Conservation (phyloP, 2,329 filamentous ascomycete species). For the Colletotrichum aenigma region DNA sequence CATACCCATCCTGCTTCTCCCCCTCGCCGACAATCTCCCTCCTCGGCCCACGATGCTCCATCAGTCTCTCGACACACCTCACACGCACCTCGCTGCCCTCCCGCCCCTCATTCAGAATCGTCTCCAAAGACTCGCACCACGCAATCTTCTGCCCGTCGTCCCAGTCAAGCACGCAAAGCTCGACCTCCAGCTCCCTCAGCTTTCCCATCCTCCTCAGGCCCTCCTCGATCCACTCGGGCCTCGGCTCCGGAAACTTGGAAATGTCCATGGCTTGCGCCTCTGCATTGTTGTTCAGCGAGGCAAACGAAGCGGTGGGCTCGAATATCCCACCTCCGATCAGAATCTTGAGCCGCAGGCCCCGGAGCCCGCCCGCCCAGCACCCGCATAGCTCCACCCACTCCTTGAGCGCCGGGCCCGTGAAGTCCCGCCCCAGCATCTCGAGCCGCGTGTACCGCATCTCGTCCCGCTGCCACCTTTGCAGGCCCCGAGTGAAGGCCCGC, state of each 20-base stretch:
- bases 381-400: constrained; percentile 42
- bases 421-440: constrained; percentile 43
- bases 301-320: constrained; percentile 11
- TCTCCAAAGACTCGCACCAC: constrained; percentile 38
- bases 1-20: neutral
- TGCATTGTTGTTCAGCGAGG: constrained; percentile 8
- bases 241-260: constrained; percentile 16
- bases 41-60: neutral
- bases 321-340: constrained; percentile 28
- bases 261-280: constrained; percentile 28
- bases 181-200: constrained; percentile 44
- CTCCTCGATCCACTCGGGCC: constrained; percentile 31
- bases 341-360: constrained; percentile 45
- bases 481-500: constrained; percentile 34
- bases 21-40: neutral
- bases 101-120: constrained; percentile 26
- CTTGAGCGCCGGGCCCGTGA: constrained; percentile 29
- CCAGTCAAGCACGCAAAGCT: constrained; percentile 38
- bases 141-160: constrained; percentile 31
- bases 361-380: constrained; percentile 36
- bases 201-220: constrained; percentile 34
- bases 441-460: constrained; percentile 43
- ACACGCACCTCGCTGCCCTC: constrained; percentile 23
- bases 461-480: constrained; percentile 46
- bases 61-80: constrained; percentile 27